These are phyloP conservation scores for Candida multigemmis DNA, from an alignment of 805 yeast species.

Conservation along the genomic window DNA sequence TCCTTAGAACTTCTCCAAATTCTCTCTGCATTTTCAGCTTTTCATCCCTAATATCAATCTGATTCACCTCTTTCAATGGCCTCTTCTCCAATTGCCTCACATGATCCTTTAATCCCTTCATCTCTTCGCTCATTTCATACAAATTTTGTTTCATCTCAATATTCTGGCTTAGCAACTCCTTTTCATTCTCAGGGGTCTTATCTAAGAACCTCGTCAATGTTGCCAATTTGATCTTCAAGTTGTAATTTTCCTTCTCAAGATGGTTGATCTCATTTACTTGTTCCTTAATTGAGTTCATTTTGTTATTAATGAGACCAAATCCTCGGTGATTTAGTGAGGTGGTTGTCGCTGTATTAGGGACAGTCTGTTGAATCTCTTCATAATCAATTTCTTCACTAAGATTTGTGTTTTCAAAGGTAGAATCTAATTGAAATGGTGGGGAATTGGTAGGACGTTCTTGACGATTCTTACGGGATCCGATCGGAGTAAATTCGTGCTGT, in stretches of 20 bases:
- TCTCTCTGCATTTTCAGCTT: constrained; percentile 1
- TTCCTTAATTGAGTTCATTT: constrained; percentile 10
- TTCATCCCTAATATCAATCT: background rate
- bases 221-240: constrained; percentile 34
- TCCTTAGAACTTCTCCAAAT: no score
- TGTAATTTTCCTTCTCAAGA: constrained; percentile 34
- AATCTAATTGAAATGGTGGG: constrained; percentile 3
- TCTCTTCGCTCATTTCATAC: constrained; percentile 7
- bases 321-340: background rate
- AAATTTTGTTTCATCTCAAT: constrained; percentile 22
- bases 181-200: constrained; percentile 34
- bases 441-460: no score
- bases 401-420: constrained; percentile 6
- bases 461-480: no score
- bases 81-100: constrained; percentile 4
- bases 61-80: constrained; percentile 6
- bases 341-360: background rate
- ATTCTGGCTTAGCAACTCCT: constrained; percentile 27
- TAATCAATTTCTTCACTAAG: background rate
- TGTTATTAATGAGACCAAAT: constrained; percentile 5
- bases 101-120: constrained; percentile 5
- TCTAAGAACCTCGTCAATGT: constrained; percentile 29
- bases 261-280: constrained; percentile 11
- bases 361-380: background rate
- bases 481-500: no score